Evolutionary conservation across 2,329 filamentous ascomycete species (phyloP).

Genomic region (Pestalotiopsis sp.): DNA sequence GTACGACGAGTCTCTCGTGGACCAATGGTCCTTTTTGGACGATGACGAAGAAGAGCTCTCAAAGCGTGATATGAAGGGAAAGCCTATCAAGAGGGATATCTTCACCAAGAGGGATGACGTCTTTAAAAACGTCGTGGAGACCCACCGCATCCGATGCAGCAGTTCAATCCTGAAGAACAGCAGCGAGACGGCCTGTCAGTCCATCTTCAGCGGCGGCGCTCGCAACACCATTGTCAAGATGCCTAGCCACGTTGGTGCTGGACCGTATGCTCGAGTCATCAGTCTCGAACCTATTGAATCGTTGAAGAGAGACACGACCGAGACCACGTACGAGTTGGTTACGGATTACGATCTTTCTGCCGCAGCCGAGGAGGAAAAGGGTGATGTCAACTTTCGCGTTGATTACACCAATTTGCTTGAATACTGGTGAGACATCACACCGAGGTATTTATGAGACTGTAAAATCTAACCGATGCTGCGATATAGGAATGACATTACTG

Average conservation of each 20-base stretch:
- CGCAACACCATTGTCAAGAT: slow-evolving; percentile 8
- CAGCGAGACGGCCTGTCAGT: not conserved
- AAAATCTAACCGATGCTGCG: not conserved
- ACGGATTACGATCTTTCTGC: not conserved
- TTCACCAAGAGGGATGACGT: not conserved
- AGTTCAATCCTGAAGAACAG: not conserved
- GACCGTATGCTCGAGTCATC: not conserved
- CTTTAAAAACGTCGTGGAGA: not conserved
- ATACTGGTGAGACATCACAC: not conserved
- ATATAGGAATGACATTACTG: not conserved
- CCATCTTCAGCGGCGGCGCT: slow-evolving; percentile 1
- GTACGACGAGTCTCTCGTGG: slow-evolving; percentile 3
- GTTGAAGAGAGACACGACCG: slow-evolving; percentile 2
- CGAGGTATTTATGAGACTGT: not conserved
- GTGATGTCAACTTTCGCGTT: not conserved
- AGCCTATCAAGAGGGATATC: not conserved
- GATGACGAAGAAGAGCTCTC: not conserved
- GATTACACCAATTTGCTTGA: not conserved
- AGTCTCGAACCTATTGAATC: not conserved
- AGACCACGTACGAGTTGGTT: not conserved
- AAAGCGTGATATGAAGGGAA: not conserved
- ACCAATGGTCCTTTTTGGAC: slow-evolving; percentile 4
- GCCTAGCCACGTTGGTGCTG: slow-evolving; percentile 2
- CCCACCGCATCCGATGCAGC: slow-evolving; percentile 1
- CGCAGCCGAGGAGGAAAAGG: not conserved